These are phyloP conservation scores for Amoeboaphelidium protococcarum DNA, from an alignment of 371 early-diverging fungal genomes.

Conservation along the genomic window DNA sequence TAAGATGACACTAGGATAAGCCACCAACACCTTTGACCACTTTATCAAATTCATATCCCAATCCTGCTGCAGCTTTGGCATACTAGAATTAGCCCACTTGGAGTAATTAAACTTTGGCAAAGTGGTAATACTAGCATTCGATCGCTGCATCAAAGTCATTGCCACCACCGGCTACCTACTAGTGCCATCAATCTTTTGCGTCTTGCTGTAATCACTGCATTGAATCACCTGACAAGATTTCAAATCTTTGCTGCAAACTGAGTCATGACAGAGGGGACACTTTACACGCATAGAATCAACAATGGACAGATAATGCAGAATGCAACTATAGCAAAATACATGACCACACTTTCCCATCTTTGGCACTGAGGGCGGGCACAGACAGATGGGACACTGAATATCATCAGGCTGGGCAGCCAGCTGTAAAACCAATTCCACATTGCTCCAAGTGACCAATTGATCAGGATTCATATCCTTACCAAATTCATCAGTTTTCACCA, in stretches of 20 bases:
- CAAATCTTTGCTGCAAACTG: constrained; percentile 45
- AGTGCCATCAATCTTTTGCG: no score
- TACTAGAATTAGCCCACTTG: not conserved
- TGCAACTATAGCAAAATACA: constrained; percentile 59
- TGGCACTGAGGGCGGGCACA: constrained; percentile 46
- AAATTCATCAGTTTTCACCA: constrained; percentile 35
- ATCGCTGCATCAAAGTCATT: not conserved
- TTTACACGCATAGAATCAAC: constrained; percentile 33
- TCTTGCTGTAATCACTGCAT: no score
- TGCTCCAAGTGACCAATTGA: constrained; percentile 42
- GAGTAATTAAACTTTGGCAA: not conserved
- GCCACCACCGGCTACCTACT: no score
- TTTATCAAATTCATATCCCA: not conserved
- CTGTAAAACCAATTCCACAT: constrained; percentile 53
- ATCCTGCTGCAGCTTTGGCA: no score
- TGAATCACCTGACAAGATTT: no score
- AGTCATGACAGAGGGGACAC: constrained; percentile 80
- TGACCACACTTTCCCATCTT: constrained; percentile 78
- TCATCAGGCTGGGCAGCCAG: not conserved
- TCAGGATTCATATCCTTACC: constrained; percentile 42
- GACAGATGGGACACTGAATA: constrained; percentile 57
- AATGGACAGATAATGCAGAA: constrained; percentile 37
- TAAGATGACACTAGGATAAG: not conserved
- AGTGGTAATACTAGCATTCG: not conserved
- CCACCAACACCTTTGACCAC: not conserved